Evolutionary conservation across 257 asterid species (phyloP), one percentile per base, ranked within the genome.

Genomic region (Solanum infundibuliforme): DNA sequence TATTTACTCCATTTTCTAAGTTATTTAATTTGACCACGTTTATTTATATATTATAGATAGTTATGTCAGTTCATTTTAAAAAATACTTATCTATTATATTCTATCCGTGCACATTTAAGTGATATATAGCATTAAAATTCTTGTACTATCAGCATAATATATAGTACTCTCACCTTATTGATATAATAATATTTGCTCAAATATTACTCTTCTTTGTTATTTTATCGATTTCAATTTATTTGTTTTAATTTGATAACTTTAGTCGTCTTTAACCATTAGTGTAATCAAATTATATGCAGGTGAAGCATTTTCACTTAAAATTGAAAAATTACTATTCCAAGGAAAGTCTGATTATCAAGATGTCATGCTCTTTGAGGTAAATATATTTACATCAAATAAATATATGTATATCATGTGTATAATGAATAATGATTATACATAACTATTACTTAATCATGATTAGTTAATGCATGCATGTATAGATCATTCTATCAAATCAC

Each of bases 361-460:
- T 71, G 87, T 88, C n/a, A 88, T 88, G 85, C 74, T 88, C 11
- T 88, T 88, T 88, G 87, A 88, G 89, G 89, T 87, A 81, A 25
- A 16, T 52, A 52, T 52, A 52, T 16, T 52, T 16, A 52, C 62
- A 52, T 52, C 23, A 52, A 52, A 52, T 52, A 52, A 52, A 52
- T 52, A 52, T 16, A 52, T 52, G 8, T 55, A 16, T 58, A 7
- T 58, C 12, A 21, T 8, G 27, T 60, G 69, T 60, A 21, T 60
- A 60, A 55, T 55, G 25, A 20, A 55, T 52, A 52, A 16, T 52
- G 23, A 52, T 52, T 20, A 18, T 20, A 20, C 11, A 55, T 20
- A 55, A 55, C 2, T 55, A 20, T 20, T 55, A 16, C 8, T 52
- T 52, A 52, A 52, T 3, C 29, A 60, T 60, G 14, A 23, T 23